Evolutionary conservation across 495 filamentous ascomycete species (phyloP), one percentile per base, ranked within the genome.

Genomic region (Rusavskia elegans): DNA sequence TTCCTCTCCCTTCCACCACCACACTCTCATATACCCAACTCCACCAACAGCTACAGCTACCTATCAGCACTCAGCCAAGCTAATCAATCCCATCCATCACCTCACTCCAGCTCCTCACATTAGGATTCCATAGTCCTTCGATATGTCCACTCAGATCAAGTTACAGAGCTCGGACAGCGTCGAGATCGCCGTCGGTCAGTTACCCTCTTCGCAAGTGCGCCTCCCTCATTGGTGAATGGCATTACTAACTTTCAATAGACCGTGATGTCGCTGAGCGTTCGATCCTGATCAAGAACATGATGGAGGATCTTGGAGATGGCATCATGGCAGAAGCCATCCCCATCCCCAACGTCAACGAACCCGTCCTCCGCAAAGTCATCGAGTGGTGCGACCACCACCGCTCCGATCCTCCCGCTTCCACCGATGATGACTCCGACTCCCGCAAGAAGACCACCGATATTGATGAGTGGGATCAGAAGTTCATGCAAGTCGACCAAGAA

Each of bases 401-500:
- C 65, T 78, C 77, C 61, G 92, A 98, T 65, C 85, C 92, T 42
- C 76, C 80, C 17, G 73, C 78, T 39, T 66, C 79, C 39, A 72
- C 79, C 50, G 86, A 90, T 49, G 92, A 98, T 50, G 90, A 98
- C 54, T 83, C 88, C 57, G 92, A 98, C 63, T 84, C 77, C 37
- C 86, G 93, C 56, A 95, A 95, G 76, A 95, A 95, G 79, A 93
- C 88, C 0, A 96, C 92, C 20, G 92, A 97, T 49, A 98, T 98
- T 60, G 92, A 96, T 39, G 92, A 98, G 70, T 98, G 92, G 92
- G 92, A 98, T 59, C 92, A 96, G 67, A 98, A 98, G 66, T 98
- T 96, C 66, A 98, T 97, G 92, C 92, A 97, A 68, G 92, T 98
- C 9, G 92, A 98, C 63, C 92, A 98, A 64, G 92, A 98, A 70